These are phyloP conservation scores for Pichia sp. DNA, from an alignment of 1,139 yeast genomes.

Conservation along the genomic window DNA sequence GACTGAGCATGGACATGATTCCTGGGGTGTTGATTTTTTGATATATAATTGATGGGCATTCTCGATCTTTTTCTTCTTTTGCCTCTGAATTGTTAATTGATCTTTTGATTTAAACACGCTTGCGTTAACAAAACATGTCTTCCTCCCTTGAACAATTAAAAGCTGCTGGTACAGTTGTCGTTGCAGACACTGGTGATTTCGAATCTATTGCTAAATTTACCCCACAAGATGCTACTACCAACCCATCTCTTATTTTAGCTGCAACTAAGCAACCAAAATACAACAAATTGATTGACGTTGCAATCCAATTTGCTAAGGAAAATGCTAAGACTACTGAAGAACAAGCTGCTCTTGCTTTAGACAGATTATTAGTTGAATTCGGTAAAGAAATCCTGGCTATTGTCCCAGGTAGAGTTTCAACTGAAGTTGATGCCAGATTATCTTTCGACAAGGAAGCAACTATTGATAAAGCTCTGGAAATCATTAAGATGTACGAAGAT, in stretches of 20 bases:
- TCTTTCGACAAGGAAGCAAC: constrained; percentile 94
- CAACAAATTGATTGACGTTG: constrained; percentile 82
- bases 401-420: constrained; percentile 98
- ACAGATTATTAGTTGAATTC: constrained; percentile 88
- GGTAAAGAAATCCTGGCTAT: constrained; percentile 89
- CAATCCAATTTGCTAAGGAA: constrained; percentile 76
- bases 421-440: constrained; percentile 97
- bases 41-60: too few species aligned
- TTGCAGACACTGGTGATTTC: constrained; percentile 98
- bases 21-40: too few species aligned
- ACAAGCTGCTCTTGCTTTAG: constrained; percentile 72
- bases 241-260: constrained; percentile 95
- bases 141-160: constrained; percentile 75
- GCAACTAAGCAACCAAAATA: constrained; percentile 89
- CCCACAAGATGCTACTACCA: constrained; percentile 99
- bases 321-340: constrained; percentile 53
- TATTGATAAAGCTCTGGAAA: constrained; percentile 80
- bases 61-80: not conserved
- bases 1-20: too few species aligned
- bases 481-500: constrained; percentile 76
- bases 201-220: constrained; percentile 96
- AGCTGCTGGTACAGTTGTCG: constrained; percentile 92
- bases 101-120: not conserved
- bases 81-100: not conserved
- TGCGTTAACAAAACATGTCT: constrained; percentile 4